phyloP scores from a whole-genome alignment of 441 rosid genomes.

The Gossypium laxum region DNA sequence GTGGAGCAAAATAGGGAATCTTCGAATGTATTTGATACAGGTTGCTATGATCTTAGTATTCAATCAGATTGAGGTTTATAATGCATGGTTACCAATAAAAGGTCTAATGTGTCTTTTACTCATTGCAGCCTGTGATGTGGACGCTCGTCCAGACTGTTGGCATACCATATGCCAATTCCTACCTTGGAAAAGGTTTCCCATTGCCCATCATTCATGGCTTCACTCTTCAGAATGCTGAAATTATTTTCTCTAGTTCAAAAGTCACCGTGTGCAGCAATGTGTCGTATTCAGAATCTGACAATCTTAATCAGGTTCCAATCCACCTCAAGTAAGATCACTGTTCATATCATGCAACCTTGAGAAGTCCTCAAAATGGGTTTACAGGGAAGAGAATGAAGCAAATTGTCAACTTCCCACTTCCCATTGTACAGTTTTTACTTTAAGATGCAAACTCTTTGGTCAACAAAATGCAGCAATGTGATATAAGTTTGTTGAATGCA shows the following conservation, averaged over 20 bases:
- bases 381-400: not conserved
- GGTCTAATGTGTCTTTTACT: not conserved
- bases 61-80: not conserved
- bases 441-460: not conserved
- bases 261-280: constrained; percentile 60
- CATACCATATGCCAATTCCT: constrained; percentile 59
- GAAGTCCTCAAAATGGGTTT: not conserved
- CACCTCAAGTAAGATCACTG: not conserved
- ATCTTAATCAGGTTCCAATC: constrained; percentile 5
- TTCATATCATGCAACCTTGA: not conserved
- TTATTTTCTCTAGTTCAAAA: constrained; percentile 36
- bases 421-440: not conserved
- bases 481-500: not conserved
- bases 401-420: not conserved
- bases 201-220: constrained; percentile 82
- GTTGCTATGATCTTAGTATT: constrained; percentile 23
- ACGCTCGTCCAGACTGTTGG: constrained; percentile 66
- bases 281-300: constrained; percentile 29
- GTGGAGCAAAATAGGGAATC: constrained; percentile 82
- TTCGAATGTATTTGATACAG: constrained; percentile 61
- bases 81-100: not conserved
- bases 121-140: constrained; percentile 70
- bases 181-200: constrained; percentile 63
- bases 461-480: not conserved
- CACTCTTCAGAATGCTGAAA: constrained; percentile 56